Conservation (phyloP, 2,329 filamentous ascomycete genomes). For the Epichloe aotearoae region DNA sequence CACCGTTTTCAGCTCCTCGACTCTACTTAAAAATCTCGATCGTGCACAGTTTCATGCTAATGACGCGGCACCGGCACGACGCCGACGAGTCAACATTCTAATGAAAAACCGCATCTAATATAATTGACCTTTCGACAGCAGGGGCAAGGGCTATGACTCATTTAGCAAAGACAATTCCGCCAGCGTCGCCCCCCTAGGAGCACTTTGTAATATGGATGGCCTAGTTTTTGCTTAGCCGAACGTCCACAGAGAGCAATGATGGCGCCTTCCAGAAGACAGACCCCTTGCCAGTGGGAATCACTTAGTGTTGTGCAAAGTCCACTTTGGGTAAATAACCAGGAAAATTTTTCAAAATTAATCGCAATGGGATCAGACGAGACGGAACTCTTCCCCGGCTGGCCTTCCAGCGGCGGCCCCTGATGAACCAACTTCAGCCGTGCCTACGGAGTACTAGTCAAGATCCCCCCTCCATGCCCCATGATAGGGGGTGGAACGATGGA, state of each 20-base stretch:
- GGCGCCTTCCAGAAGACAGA: slow-evolving; percentile 12
- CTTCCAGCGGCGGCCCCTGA: background rate
- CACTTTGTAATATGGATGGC: background rate
- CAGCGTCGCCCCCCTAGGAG: too few relatives aligned
- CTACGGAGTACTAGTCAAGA: background rate
- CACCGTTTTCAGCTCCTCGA: too few relatives aligned
- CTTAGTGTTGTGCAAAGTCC: background rate
- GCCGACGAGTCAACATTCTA: too few relatives aligned
- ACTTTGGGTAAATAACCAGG: slow-evolving; percentile 8
- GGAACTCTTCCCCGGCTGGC: slow-evolving; percentile 19
- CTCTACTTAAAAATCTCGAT: too few relatives aligned
- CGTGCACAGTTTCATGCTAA: background rate
- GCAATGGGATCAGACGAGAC: slow-evolving; percentile 11
- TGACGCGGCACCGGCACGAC: background rate
- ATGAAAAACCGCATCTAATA: too few relatives aligned
- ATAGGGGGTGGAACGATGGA: background rate
- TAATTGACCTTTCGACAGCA: background rate
- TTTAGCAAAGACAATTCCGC: background rate
- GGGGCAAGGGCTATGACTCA: background rate
- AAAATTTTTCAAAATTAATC: slow-evolving; percentile 18
- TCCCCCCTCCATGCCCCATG: background rate
- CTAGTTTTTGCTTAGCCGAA: background rate
- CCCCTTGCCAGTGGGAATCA: slow-evolving; percentile 5
- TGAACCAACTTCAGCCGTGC: background rate
- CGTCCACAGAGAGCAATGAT: slow-evolving; percentile 8